These are phyloP conservation scores for Dactylellina sp. DNA, from an alignment of 2,329 filamentous ascomycete species.

Conservation along the genomic window DNA sequence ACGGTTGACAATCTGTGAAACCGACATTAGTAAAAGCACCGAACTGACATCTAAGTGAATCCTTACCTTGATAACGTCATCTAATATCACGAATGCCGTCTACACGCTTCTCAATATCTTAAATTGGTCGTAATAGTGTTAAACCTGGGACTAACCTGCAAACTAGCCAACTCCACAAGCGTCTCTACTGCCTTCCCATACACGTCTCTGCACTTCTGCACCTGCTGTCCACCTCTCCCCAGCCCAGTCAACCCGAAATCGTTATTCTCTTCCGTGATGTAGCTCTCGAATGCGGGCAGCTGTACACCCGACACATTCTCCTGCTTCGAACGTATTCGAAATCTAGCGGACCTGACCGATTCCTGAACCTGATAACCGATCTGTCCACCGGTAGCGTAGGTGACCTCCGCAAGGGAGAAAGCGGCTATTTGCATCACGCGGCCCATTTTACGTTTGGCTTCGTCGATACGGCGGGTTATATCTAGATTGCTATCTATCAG, in stretches of 20 bases:
- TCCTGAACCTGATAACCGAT: constrained; percentile 98
- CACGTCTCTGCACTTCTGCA: constrained; percentile 92
- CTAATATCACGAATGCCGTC: constrained; percentile 96
- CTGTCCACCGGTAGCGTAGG: constrained; percentile 90
- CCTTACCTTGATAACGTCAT: constrained; percentile 93
- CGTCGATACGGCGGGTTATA: constrained; percentile 95
- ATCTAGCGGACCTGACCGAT: constrained; percentile 90
- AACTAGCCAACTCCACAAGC: constrained; percentile 89
- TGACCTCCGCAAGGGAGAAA: constrained; percentile 96
- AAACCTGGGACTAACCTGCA: constrained; percentile 71
- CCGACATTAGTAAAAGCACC: not conserved
- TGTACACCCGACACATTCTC: constrained; percentile 99
- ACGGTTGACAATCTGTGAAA: constrained; percentile 79
- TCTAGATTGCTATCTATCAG: constrained; percentile 68
- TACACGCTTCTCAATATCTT: constrained; percentile 61
- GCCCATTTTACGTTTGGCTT: constrained; percentile 99
- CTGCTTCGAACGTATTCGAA: constrained; percentile 92
- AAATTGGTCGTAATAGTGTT: constrained; percentile 27
- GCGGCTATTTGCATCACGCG: constrained; percentile 99
- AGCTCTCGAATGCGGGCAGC: constrained; percentile 92
- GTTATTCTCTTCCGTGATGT: constrained; percentile 86
- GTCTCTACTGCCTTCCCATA: constrained; percentile 97
- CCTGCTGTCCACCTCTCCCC: constrained; percentile 96
- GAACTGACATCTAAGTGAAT: not conserved
- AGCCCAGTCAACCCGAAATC: constrained; percentile 96